A percentile compares a stretch with the other conserved stretches of the same genome.
Evolutionary conservation across 2,329 filamentous ascomycete species (phyloP).

Genomic region (Aspergillus sp.): DNA sequence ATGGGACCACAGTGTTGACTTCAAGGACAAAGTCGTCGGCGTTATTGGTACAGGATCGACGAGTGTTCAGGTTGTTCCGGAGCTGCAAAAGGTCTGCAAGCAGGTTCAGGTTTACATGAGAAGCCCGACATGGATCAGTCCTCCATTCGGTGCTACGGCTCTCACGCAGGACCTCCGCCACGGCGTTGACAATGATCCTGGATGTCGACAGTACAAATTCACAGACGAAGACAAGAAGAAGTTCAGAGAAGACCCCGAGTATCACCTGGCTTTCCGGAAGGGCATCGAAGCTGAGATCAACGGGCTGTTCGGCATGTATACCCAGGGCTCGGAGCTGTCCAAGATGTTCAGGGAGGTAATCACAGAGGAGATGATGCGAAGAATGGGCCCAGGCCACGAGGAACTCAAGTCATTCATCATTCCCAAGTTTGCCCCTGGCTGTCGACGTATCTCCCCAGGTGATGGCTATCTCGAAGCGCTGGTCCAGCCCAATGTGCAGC

Average conservation of each 20-base stretch:
- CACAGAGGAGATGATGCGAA: slow-evolving; percentile 3
- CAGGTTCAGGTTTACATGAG: slow-evolving; percentile 9
- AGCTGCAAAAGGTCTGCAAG: slow-evolving; percentile 14
- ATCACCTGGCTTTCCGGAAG: slow-evolving; percentile 20
- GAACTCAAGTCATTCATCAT: slow-evolving; percentile 2
- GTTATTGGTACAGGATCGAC: slow-evolving; percentile 31
- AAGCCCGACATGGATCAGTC: slow-evolving; percentile 9
- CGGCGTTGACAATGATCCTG: background rate
- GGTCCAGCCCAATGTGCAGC: background rate
- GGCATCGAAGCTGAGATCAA: slow-evolving; percentile 21
- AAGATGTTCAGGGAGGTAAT: background rate
- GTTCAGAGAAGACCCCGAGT: slow-evolving; percentile 15
- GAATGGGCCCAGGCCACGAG: background rate
- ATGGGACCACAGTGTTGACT: slow-evolving; percentile 34
- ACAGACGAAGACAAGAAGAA: slow-evolving; percentile 20
- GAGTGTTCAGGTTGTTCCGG: slow-evolving; percentile 34
- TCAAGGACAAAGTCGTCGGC: slow-evolving; percentile 27
- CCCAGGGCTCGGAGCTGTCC: slow-evolving; percentile 1
- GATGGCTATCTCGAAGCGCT: slow-evolving; percentile 8
- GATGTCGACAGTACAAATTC: background rate
- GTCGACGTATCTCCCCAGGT: slow-evolving; percentile 2
- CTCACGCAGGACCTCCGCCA: background rate
- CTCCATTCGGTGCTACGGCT: background rate
- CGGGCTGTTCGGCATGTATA: slow-evolving; percentile 15
- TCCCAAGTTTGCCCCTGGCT: background rate